Base-by-base conservation (phyloP, 1,284 basidiomycete genomes). In the Trichosporon coremiiforme region DNA sequence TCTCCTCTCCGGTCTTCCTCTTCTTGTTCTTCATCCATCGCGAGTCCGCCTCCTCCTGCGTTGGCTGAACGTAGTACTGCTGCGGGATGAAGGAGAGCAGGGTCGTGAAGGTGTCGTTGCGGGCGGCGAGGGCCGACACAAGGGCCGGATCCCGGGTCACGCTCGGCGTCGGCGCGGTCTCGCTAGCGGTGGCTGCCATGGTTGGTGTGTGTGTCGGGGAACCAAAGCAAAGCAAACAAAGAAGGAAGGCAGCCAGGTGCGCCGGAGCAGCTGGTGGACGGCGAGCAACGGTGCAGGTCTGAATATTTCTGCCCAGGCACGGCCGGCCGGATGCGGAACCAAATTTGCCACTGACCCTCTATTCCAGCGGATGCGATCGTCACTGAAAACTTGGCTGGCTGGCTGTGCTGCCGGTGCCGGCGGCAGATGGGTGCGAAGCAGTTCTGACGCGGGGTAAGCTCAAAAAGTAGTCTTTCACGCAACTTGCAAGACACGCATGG, bases 21-120 rank as follows among this genome's bases (percentile, higher is more conserved):
- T 92, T 94, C 84, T 90, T 93, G 81, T 95, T 91, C 85, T 94
- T 94, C 82, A 93, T 91, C 83, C 90, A 95, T 81, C 91, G 94
- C 64, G 88, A 89, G 15, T 89, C 86, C 66, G 80, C 88, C 75
- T 90, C 90, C 72, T 91, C 89, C 2, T 86, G 85, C 29, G 92
- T 90, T 65, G 87, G 87, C 12, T 88, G 87, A 33, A 95, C 85
- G 82, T 96, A 97, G 80, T 91, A 94, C 85, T 90, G 90, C 9
- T 93, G 88, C 0, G 94, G 94, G 70, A 97, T 95, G 53, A 95
- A 87, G 64, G 87, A 88, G 2, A 96, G 85, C 1, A 96, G 85
- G 0, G 88, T 86, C 77, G 93, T 92, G 76, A 97, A 96, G 0
- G 89, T 88, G 45, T 87, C 87, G 80, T 97, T 95, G 84, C 95